Percentiles rank a stretch among this genome's conserved stretches.
Conservation (phyloP, 2,329 filamentous ascomycete species). For the Trichophyton schoenleinii region DNA sequence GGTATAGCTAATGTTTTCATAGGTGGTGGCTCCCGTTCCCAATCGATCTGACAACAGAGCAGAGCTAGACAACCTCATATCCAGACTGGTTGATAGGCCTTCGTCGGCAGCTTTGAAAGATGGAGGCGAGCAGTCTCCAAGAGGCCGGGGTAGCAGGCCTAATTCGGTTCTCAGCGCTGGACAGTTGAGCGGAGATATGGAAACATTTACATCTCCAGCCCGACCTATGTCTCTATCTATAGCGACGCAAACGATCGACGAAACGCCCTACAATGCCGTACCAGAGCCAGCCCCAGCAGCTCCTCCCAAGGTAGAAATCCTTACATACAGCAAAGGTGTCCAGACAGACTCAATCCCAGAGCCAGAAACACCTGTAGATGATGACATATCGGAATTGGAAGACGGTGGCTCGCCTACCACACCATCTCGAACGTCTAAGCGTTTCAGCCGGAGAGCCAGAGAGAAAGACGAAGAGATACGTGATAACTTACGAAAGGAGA, state of each 20-base stretch:
- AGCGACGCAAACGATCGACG: slow-evolving; percentile 53
- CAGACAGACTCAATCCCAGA: slow-evolving; percentile 68
- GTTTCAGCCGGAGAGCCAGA: slow-evolving; percentile 63
- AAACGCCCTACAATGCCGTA: slow-evolving; percentile 60
- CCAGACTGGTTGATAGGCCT: slow-evolving; percentile 65
- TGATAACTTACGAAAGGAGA: slow-evolving; percentile 70
- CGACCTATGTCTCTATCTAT: slow-evolving; percentile 34
- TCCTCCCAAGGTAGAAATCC: slow-evolving; percentile 56
- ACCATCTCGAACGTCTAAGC: slow-evolving; percentile 48
- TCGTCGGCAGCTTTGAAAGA: slow-evolving; percentile 53
- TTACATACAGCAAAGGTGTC: slow-evolving; percentile 94
- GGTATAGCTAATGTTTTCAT: not conserved
- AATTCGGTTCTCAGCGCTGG: slow-evolving; percentile 75
- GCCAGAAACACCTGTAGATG: slow-evolving; percentile 40
- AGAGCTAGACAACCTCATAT: slow-evolving; percentile 73
- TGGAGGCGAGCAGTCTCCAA: slow-evolving; percentile 32
- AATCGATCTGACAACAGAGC: slow-evolving; percentile 53
- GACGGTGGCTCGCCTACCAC: slow-evolving; percentile 45
- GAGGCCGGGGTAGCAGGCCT: slow-evolving; percentile 54
- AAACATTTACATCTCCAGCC: slow-evolving; percentile 26
- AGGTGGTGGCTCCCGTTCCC: slow-evolving; percentile 44
- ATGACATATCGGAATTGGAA: slow-evolving; percentile 49
- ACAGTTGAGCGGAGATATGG: slow-evolving; percentile 61
- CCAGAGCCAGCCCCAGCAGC: slow-evolving; percentile 68
- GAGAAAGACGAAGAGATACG: slow-evolving; percentile 82